Conservation (phyloP, 495 filamentous ascomycete species). For the Talaromyces proteolyticus region DNA sequence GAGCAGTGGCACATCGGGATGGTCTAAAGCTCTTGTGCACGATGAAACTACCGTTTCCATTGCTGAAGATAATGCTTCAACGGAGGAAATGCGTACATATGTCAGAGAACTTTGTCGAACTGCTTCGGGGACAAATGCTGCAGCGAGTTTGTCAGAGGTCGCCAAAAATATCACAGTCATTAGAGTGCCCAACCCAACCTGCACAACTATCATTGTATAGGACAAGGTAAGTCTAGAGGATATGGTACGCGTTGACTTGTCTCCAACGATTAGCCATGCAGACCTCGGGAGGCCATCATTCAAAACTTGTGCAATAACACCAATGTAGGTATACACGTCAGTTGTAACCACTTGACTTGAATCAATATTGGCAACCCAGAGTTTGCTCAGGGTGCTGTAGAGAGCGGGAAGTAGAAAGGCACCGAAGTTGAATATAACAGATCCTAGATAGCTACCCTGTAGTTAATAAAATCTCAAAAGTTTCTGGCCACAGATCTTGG, state of each 20-base stretch:
- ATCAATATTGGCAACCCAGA: constrained; percentile 71
- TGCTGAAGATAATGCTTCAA: constrained; percentile 55
- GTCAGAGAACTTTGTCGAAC: constrained; percentile 48
- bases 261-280: constrained; percentile 65
- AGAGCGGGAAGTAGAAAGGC: constrained; percentile 48
- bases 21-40: constrained; percentile 61
- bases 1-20: constrained; percentile 66
- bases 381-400: constrained; percentile 63
- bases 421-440: not conserved
- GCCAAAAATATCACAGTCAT: constrained; percentile 59
- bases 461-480: not conserved
- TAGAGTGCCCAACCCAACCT: constrained; percentile 48
- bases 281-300: constrained; percentile 71
- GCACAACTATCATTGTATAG: constrained; percentile 58
- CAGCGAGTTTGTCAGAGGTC: constrained; percentile 47
- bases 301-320: constrained; percentile 58
- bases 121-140: constrained; percentile 57
- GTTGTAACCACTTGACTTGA: constrained; percentile 60
- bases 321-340: constrained; percentile 60
- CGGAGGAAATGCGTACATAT: constrained; percentile 63
- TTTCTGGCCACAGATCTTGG: not conserved
- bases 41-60: constrained; percentile 57
- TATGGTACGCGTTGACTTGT: constrained; percentile 49
- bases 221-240: constrained; percentile 51
- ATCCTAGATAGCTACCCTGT: not conserved